Base-by-base conservation (phyloP, 2,329 filamentous ascomycete species). In the Aspergillus sp. region DNA sequence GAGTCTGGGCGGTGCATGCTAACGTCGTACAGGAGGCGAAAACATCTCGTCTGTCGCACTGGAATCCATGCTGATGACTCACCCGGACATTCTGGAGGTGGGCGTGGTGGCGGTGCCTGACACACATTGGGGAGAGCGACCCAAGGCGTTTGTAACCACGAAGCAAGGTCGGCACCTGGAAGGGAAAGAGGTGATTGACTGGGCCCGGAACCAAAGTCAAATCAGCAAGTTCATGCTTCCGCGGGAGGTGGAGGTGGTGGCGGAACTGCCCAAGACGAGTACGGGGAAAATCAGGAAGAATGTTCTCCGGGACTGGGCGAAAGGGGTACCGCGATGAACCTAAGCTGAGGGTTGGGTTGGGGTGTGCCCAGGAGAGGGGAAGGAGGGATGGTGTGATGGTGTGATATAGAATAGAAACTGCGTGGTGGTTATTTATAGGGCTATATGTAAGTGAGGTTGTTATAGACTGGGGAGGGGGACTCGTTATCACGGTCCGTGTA, bases 261-360 rank as follows among this genome's bases (percentile, higher is more conserved):
- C 80, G 5, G 93, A 97, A 76, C 81, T 99, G 65, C 95, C 95
- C 9, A 99, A 99, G 85, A 99, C 95, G 28, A 95, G 91, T 76
- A 99, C 95, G 0, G 95, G 95, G 3, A 99, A 99, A 84, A 84
- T 98, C 62, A 89, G 92, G 84, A 99, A 99, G 86, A 98, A 97
- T 70, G 86, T 96, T 6, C 77, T 99, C 58, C 82, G 95, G 62
- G 89, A 91, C 67, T 97, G 93, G 94, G 91, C 90, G 2, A 91
- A 86, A 49, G 61, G 60, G 43, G 76, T 72, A 13, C 74, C 77
- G 61, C 55, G 55, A 53, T 66, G 60, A 66, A 19, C 13, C 19
- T 15, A 9, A 38, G 25, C 7, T 28, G 28, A n/a, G 36, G n/a
- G 17, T 49, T n/a, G 43, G 17, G n/a, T 30, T 56, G 12, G 43